A percentile compares a stretch with the other conserved stretches of the same genome.
These are phyloP conservation scores for Harringtonia lauricola DNA, from an alignment of 2,329 filamentous ascomycete species.

Conservation along the genomic window DNA sequence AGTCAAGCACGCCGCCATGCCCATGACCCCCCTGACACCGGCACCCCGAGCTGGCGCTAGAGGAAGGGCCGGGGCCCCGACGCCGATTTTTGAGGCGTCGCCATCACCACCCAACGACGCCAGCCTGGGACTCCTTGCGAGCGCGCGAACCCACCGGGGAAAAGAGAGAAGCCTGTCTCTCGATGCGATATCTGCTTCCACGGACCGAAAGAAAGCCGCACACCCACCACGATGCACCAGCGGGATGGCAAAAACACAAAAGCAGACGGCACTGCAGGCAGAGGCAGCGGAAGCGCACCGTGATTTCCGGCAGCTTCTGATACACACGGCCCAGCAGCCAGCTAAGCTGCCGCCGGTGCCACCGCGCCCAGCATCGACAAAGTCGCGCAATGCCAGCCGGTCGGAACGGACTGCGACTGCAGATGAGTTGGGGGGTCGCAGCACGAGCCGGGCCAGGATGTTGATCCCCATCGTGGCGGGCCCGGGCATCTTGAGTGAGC, in stretches of 20 bases:
- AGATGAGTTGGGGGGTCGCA: neutral
- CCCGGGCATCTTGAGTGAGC: conserved; percentile 2
- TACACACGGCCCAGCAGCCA: neutral
- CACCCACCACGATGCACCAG: no score
- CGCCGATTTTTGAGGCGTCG: neutral
- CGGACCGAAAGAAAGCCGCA: no score
- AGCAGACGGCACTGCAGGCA: no score
- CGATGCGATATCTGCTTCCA: no score
- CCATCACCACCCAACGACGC: conserved; percentile 1
- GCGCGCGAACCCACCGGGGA: no score
- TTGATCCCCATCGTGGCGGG: conserved; percentile 15
- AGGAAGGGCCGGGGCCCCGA: neutral
- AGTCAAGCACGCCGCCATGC: neutral
- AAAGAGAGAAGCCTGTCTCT: no score
- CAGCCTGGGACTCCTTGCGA: no score
- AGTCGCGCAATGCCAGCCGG: conserved; percentile 25
- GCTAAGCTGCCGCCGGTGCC: neutral
- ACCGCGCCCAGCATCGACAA: conserved; percentile 19
- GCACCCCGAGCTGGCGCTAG: neutral
- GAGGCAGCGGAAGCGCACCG: no score
- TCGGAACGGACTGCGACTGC: neutral
- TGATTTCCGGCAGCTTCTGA: no score
- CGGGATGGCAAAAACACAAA: no score
- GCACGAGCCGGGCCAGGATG: neutral
- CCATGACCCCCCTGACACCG: neutral